Base-by-base conservation (phyloP, 2,329 filamentous ascomycete genomes). In the Cladophialophora psammophila region DNA sequence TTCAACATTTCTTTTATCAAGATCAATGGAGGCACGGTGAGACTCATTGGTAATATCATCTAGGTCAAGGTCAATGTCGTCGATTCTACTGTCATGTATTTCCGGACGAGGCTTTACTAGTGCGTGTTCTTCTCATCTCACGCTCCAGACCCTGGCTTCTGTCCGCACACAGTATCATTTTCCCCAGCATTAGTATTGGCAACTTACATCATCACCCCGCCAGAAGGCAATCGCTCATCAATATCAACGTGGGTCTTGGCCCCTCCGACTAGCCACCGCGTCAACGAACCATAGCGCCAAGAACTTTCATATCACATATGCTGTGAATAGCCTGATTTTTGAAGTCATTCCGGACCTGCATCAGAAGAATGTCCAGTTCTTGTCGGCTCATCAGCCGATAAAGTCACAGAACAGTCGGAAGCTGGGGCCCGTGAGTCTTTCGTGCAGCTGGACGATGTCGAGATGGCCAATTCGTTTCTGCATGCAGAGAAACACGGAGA, bases 261-360 rank as follows among this genome's bases (percentile, higher is more conserved):
- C 26, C 26, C 26, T 26, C 26, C 26, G 26, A 26, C 2, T 2
- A 26, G 26, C 26, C 26, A 26, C 26, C 6, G 15, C 40, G 7
- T 42, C 15, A 13, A 10, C 42, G 18, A 48, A 20, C 8, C 42
- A 20, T 13, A 15, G 35, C 5, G 20, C 7, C 12, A 40, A 2
- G 15, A 18, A 73, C 71, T 53, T 70, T 74, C 74, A 76, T 72
- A 60, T 75, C 68, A 63, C 69, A 74, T 55, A 76, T 73, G 26
- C 71, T 67, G 67, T 79, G 78, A 31, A 78, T 73, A 38, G 69
- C 74, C 8, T 69, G 71, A 59, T 77, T 71, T 58, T 71, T 70
- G 61, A 78, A 68, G 62, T 79, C 76, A 20, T 71, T 74, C 42
- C 76, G 72, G 0, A 77, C 73, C 26, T 77, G 69, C 6, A 72